Evolutionary conservation across 2,329 filamentous ascomycete species (phyloP).

Genomic region (Alternaria sp.): DNA sequence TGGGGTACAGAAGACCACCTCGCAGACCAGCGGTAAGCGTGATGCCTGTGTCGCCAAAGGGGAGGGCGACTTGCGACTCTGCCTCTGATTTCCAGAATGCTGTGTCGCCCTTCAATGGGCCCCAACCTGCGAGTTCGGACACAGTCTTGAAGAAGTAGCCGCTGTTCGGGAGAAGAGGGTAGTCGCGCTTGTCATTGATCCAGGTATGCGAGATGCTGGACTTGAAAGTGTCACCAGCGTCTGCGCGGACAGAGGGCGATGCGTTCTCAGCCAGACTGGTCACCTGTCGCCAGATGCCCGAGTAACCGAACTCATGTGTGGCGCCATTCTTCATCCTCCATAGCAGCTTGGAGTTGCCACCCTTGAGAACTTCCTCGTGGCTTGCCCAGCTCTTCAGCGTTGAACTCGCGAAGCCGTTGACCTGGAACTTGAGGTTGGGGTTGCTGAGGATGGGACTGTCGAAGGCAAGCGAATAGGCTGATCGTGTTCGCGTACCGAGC

Average conservation of each 20-base stretch:
- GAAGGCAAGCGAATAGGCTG: constrained; percentile 87
- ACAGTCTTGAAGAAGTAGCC: constrained; percentile 83
- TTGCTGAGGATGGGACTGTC: constrained; percentile 85
- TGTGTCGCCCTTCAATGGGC: constrained; percentile 85
- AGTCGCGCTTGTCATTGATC: constrained; percentile 81
- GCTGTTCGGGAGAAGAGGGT: constrained; percentile 81
- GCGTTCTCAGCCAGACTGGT: constrained; percentile 80
- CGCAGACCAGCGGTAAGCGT: constrained; percentile 85
- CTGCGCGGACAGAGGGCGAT: constrained; percentile 80
- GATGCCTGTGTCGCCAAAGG: constrained; percentile 78
- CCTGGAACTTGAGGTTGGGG: constrained; percentile 78
- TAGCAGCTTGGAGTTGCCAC: constrained; percentile 77
- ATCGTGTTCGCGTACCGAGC: constrained; percentile 87
- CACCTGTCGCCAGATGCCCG: constrained; percentile 85
- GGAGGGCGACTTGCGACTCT: constrained; percentile 79
- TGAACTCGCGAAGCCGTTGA: constrained; percentile 83
- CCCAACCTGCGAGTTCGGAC: constrained; percentile 87
- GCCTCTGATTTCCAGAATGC: constrained; percentile 94
- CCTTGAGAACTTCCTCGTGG: constrained; percentile 88
- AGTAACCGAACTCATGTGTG: constrained; percentile 81
- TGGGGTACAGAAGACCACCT: constrained; percentile 82
- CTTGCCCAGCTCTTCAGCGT: constrained; percentile 93
- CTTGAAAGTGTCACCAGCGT: constrained; percentile 92
- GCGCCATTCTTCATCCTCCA: constrained; percentile 74
- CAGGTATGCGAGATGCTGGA: constrained; percentile 85